A percentile compares a stretch with the other conserved stretches of the same genome.
Conservation (phyloP, 2,329 filamentous ascomycete genomes). For the Microascus cirrosus region DNA sequence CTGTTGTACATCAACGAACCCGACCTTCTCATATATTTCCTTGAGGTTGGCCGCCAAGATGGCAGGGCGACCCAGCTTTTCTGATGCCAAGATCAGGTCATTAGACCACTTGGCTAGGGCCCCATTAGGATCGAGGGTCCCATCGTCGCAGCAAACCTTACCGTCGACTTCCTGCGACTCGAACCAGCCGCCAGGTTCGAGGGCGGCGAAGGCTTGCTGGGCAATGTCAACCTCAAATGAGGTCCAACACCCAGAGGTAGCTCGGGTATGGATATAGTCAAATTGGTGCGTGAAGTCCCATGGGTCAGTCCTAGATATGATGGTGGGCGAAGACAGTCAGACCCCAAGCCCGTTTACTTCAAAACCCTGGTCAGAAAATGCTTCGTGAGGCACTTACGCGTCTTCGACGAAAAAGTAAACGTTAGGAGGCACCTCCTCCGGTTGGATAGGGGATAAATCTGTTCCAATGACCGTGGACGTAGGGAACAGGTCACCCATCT, state of each 20-base stretch:
- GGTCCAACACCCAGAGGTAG: slow-evolving; percentile 34
- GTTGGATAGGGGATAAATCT: slow-evolving; percentile 59
- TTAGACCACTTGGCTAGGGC: no score
- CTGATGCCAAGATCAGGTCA: no score
- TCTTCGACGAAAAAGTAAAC: slow-evolving; percentile 68
- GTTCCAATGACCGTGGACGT: slow-evolving; percentile 47
- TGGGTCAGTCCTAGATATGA: slow-evolving; percentile 23
- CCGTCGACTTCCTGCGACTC: not conserved
- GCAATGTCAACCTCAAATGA: slow-evolving; percentile 26
- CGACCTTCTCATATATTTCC: no score
- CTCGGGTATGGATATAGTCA: no score
- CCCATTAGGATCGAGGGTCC: not conserved
- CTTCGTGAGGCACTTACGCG: slow-evolving; percentile 13
- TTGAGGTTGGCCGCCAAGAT: no score
- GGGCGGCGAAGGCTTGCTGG: slow-evolving; percentile 30
- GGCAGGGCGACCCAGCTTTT: no score
- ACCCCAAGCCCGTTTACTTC: no score
- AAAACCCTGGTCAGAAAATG: no score
- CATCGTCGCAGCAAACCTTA: not conserved
- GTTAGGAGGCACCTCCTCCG: slow-evolving; percentile 55
- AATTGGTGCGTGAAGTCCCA: slow-evolving; percentile 21
- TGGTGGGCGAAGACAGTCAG: no score
- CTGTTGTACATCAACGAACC: no score
- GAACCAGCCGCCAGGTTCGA: not conserved
- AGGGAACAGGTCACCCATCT: slow-evolving; percentile 54